Evolutionary conservation across 306 rosid species (phyloP).

Genomic region (Castanospermum australe): DNA sequence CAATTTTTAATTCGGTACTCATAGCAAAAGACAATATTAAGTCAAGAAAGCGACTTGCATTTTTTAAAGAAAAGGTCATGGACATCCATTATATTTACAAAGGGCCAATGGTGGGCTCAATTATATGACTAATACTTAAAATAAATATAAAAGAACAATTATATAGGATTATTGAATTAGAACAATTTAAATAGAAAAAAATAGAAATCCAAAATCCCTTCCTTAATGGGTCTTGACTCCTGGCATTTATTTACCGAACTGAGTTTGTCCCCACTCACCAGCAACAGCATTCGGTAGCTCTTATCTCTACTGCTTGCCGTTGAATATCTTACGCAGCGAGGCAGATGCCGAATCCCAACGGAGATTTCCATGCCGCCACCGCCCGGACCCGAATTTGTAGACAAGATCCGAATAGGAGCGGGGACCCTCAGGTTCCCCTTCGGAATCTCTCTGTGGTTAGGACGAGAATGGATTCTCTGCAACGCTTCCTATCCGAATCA

Average conservation of each 20-base stretch:
- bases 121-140: too few species aligned
- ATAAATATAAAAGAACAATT: too few species aligned
- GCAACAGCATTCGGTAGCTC: too few species aligned
- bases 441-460: conserved; percentile 58
- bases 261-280: too few species aligned
- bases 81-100: neutral
- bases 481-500: conserved; percentile 53
- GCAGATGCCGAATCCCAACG: conserved; percentile 26
- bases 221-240: too few species aligned
- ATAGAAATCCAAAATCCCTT: too few species aligned
- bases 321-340: neutral
- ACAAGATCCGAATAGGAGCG: neutral
- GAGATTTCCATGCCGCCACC: neutral
- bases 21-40: neutral
- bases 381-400: neutral
- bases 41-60: neutral
- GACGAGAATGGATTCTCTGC: conserved; percentile 56
- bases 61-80: neutral
- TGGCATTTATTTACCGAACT: too few species aligned
- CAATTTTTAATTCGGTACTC: too few species aligned
- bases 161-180: too few species aligned
- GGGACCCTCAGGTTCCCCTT: conserved; percentile 46
- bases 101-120: too few species aligned
- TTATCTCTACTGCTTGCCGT: too few species aligned
- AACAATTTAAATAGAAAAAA: too few species aligned